Evolutionary conservation across 805 yeast species (phyloP).

Genomic region (Kregervanrija pseudodelftensis): DNA sequence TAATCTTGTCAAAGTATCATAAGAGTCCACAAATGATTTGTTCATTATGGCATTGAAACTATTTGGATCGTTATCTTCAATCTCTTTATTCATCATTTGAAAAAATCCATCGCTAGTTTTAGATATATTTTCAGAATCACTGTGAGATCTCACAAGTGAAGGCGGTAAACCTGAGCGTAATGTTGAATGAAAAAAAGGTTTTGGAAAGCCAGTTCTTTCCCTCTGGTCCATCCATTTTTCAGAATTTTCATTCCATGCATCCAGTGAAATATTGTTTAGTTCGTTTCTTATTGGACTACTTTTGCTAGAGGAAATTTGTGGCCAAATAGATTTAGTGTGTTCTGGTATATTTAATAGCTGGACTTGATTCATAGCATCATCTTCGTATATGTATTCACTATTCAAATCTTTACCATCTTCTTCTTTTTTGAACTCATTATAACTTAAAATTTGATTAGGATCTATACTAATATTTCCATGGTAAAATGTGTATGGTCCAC

Average conservation of each 20-base stretch:
- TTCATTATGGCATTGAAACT: slow-evolving; percentile 7
- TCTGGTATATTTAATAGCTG: slow-evolving; percentile 18
- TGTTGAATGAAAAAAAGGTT: background rate
- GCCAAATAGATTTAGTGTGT: slow-evolving; percentile 13
- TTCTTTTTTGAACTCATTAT: background rate
- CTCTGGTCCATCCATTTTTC: slow-evolving; percentile 17
- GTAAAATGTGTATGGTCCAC: background rate
- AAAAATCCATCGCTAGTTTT: background rate
- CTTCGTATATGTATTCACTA: background rate
- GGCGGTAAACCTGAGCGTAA: background rate
- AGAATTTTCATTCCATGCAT: slow-evolving; percentile 22
- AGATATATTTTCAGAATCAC: slow-evolving; percentile 16
- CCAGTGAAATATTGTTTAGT: slow-evolving; percentile 19
- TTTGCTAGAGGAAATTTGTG: slow-evolving; percentile 2
- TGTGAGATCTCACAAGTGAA: slow-evolving; percentile 12
- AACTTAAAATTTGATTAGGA: background rate
- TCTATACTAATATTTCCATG: background rate
- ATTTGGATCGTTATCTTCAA: background rate
- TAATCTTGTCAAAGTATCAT: slow-evolving; percentile 8
- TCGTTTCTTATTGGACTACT: background rate
- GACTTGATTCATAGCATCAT: slow-evolving; percentile 9
- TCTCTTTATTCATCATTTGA: background rate
- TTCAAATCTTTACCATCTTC: background rate
- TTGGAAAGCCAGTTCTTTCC: slow-evolving; percentile 13
- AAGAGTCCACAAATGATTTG: slow-evolving; percentile 11